Percentiles rank a stretch among this genome's conserved stretches.
Conservation (phyloP, 2,329 filamentous ascomycete genomes). For the Amesomyces nigricolor region DNA sequence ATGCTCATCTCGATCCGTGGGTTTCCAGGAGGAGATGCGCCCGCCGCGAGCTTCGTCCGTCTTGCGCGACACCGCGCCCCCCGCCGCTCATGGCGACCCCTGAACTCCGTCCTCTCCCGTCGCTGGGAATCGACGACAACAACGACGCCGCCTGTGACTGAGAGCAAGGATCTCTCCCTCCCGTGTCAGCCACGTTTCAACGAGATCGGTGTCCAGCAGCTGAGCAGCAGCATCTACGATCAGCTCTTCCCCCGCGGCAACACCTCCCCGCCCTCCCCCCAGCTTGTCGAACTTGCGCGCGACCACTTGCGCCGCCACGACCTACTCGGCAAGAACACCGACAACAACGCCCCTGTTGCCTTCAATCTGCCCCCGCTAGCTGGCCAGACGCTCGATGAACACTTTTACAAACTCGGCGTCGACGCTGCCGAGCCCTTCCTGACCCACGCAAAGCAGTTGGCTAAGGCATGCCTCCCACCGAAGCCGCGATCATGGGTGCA, state of each 20-base stretch:
- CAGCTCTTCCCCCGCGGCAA: constrained; percentile 68
- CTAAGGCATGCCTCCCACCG: constrained; percentile 52
- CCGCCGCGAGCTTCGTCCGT: constrained; percentile 41
- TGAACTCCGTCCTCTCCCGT: constrained; percentile 12
- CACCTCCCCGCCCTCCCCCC: constrained; percentile 51
- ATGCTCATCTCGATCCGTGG: constrained; percentile 38
- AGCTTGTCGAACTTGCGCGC: constrained; percentile 72
- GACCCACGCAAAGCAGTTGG: constrained; percentile 67
- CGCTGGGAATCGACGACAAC: constrained; percentile 21
- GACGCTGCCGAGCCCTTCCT: constrained; percentile 85
- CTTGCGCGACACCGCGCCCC: constrained; percentile 45
- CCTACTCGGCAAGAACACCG: constrained; percentile 82
- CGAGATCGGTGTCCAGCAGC: constrained; percentile 89
- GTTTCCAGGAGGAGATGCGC: constrained; percentile 25
- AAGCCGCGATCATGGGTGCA: constrained; percentile 67
- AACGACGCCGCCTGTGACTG: constrained; percentile 1
- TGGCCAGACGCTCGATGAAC: constrained; percentile 80
- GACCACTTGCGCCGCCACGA: constrained; percentile 83
- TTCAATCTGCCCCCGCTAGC: constrained; percentile 80
- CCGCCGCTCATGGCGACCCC: constrained; percentile 31
- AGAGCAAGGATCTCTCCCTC: constrained; percentile 35
- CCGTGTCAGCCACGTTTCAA: constrained; percentile 67
- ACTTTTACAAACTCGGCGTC: constrained; percentile 82
- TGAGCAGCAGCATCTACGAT: constrained; percentile 74
- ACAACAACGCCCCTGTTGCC: constrained; percentile 66